Conservation (phyloP, 208 protist species). For the Vickermania ingenoplastis region DNA sequence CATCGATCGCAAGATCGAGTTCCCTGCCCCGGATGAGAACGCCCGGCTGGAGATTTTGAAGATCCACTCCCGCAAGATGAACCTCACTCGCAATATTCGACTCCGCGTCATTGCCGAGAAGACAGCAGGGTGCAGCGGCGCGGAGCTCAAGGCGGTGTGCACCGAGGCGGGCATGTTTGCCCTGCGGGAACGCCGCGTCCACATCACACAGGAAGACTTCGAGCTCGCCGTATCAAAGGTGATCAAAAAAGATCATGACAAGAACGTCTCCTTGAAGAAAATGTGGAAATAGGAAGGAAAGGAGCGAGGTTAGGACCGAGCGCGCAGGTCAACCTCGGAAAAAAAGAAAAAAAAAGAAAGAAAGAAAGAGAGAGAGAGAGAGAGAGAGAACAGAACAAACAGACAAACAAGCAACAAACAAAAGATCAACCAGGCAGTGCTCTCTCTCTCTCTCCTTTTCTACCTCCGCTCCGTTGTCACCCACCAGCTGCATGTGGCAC, state of each 20-base stretch:
- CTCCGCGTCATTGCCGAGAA: constrained; percentile 96
- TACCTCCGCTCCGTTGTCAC: no score
- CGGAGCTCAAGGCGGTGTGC: constrained; percentile 97
- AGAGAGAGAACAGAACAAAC: constrained; percentile 8
- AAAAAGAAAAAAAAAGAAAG: constrained; percentile 8
- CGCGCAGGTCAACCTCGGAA: no score
- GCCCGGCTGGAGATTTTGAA: constrained; percentile 97
- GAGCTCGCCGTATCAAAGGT: constrained; percentile 99
- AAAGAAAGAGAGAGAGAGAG: not conserved
- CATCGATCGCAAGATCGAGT: constrained; percentile 99
- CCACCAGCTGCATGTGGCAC: no score
- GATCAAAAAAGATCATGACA: constrained; percentile 97
- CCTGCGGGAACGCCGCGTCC: constrained; percentile 98
- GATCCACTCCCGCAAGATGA: constrained; percentile 99
- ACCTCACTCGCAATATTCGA: constrained; percentile 98
- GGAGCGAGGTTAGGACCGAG: constrained; percentile 6
- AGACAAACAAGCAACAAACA: no score
- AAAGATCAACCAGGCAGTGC: no score
- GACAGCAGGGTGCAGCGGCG: constrained; percentile 96
- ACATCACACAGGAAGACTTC: constrained; percentile 99
- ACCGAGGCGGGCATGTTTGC: constrained; percentile 99
- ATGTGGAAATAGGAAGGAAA: constrained; percentile 88
- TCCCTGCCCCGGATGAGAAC: constrained; percentile 93
- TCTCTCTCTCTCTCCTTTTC: no score
- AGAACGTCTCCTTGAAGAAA: constrained; percentile 96